Evolutionary conservation across 73 alveolate genomes (phyloP).

Genomic region (Tetrahymena borealis): DNA sequence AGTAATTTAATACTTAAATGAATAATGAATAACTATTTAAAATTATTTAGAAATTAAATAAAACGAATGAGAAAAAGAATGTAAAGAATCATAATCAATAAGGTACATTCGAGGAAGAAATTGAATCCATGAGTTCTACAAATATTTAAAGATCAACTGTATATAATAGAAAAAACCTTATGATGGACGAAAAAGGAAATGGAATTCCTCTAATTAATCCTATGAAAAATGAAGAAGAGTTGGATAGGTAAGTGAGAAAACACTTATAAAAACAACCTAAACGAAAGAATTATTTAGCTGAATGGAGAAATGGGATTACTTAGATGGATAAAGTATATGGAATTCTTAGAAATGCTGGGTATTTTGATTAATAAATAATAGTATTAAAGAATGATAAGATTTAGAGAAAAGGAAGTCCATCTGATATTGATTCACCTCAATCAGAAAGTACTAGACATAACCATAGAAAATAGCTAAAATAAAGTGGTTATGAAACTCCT

Average conservation of each 20-base stretch:
- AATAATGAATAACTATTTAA: not conserved
- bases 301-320: not conserved
- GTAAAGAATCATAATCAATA: not conserved
- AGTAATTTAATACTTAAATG: not conserved
- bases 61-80: not conserved
- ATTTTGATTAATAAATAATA: not conserved
- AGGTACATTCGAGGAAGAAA: not conserved
- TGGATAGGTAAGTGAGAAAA: not conserved
- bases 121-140: not conserved
- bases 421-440: not conserved
- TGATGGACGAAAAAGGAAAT: not conserved
- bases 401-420: not conserved
- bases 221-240: not conserved
- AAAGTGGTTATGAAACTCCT: not conserved
- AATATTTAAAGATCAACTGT: not conserved
- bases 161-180: not conserved
- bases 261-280: not conserved
- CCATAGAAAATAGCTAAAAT: not conserved
- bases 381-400: not conserved
- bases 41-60: not conserved
- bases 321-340: not conserved
- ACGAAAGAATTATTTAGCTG: not conserved
- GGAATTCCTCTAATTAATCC: not conserved
- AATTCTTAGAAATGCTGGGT: not conserved
- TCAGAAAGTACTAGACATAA: not conserved